Conservation (phyloP, 1,284 basidiomycete species). For the Taiwanofungus camphoratus region DNA sequence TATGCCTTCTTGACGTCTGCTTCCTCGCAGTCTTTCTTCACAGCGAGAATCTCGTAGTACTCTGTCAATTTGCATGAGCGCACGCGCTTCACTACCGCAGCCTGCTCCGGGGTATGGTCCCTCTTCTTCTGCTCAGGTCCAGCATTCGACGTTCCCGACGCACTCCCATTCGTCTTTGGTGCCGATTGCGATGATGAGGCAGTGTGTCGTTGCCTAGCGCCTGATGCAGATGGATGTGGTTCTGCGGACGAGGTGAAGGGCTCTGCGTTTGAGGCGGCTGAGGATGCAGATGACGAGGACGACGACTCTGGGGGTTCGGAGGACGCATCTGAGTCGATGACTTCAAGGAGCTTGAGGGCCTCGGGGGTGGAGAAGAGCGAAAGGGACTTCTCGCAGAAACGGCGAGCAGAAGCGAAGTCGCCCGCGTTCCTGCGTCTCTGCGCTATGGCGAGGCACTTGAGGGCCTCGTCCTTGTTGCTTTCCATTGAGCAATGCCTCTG, state of each 20-base stretch:
- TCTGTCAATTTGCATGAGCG: conserved; percentile 81
- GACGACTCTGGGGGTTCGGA: conserved; percentile 23
- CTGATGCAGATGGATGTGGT: conserved; percentile 61
- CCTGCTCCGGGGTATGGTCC: conserved; percentile 85
- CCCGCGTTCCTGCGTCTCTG: conserved; percentile 66
- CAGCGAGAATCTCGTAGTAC: conserved; percentile 89
- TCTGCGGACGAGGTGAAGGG: conserved; percentile 47
- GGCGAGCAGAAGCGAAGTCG: conserved; percentile 75
- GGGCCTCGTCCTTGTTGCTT: conserved; percentile 86
- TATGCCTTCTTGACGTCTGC: conserved; percentile 95
- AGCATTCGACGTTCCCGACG: conserved; percentile 28
- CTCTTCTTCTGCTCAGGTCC: conserved; percentile 61
- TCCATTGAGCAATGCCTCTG: conserved; percentile 50
- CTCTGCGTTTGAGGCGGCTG: conserved; percentile 27
- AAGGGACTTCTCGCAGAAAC: conserved; percentile 89
- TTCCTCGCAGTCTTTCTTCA: conserved; percentile 86
- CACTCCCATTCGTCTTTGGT: conserved; percentile 29
- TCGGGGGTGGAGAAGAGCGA: conserved; percentile 80
- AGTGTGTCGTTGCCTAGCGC: conserved; percentile 59
- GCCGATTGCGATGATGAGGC: conserved; percentile 32
- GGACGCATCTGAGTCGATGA: conserved; percentile 51
- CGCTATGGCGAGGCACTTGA: conserved; percentile 75
- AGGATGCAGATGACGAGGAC: conserved; percentile 31
- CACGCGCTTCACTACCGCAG: conserved; percentile 83
- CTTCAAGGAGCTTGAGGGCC: conserved; percentile 61